These are phyloP conservation scores for Diaporthe amygdali DNA, from an alignment of 2,329 filamentous ascomycete species.

Conservation along the genomic window DNA sequence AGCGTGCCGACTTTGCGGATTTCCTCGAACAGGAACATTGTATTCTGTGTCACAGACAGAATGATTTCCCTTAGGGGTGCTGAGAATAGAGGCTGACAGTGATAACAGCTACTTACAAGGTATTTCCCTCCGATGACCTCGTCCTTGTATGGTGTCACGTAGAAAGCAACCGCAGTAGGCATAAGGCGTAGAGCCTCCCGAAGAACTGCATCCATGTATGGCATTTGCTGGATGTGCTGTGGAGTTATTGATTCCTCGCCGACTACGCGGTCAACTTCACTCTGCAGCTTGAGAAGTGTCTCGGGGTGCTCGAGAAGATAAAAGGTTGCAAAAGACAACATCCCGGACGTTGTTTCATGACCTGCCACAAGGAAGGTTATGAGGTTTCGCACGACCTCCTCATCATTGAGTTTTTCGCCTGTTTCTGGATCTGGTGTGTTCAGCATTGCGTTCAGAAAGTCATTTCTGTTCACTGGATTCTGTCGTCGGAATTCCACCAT, in stretches of 20 bases:
- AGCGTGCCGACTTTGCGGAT: background rate
- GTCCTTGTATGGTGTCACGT: constrained; percentile 36
- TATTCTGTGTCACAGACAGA: background rate
- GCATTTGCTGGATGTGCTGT: constrained; percentile 25
- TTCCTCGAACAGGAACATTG: too few relatives aligned
- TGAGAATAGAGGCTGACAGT: background rate
- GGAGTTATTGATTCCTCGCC: constrained; percentile 22
- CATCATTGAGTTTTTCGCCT: constrained; percentile 27
- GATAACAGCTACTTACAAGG: constrained; percentile 35
- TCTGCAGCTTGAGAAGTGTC: constrained; percentile 25
- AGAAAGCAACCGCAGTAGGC: constrained; percentile 55
- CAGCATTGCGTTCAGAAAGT: constrained; percentile 28
- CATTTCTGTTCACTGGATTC: constrained; percentile 20
- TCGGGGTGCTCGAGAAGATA: constrained; percentile 27
- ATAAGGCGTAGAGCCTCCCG: constrained; percentile 59
- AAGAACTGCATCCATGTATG: constrained; percentile 25
- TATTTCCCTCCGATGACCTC: constrained; percentile 60
- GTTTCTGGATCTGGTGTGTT: constrained; percentile 25
- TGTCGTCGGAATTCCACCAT: background rate
- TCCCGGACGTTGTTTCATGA: constrained; percentile 27
- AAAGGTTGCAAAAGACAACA: constrained; percentile 25
- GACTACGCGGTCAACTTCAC: constrained; percentile 27
- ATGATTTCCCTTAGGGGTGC: background rate
- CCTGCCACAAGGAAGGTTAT: constrained; percentile 28
- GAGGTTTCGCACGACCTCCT: constrained; percentile 27